Evolutionary conservation across 1,139 yeast species (phyloP), one percentile per base, ranked within the genome.

Genomic region (Yamadazyma kanchanaburiensis): DNA sequence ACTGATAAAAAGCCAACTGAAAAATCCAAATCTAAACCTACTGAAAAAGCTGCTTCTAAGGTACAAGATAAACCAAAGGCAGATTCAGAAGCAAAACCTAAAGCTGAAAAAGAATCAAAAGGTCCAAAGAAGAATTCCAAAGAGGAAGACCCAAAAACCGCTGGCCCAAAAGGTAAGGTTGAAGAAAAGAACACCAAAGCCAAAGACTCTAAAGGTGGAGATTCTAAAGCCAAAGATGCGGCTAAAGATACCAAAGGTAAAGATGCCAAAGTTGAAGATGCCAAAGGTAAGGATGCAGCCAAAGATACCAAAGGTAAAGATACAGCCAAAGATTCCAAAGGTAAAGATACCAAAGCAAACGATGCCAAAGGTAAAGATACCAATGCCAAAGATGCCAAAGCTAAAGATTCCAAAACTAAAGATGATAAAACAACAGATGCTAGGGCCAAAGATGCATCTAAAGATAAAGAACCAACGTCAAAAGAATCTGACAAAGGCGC

Each of bases 1-100:
- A 22, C 9, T n/a, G 12, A 11, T 5, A 27, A 27, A 8, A 23
- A 28, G 23, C 4, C 26, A 17, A 18, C n/a, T 21, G 25, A 11
- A 12, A 24, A 24, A 17, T 13, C 26, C 12, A 19, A 18, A 12
- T 11, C 27, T 17, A 17, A 27, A 17, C n/a, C n/a, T n/a, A n/a
- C n/a, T n/a, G n/a, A 11, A 5, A 15, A 14, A 22, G 12, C 14
- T 11, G 12, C 5, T 3, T 4, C 5, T 5, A 19, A 12, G n/a
- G n/a, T n/a, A n/a, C n/a, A n/a, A n/a, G n/a, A n/a, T n/a, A n/a
- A 21, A 4, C 8, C n/a, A 12, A 4, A 21, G 9, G 4, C 20
- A 8, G 20, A 18, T 18, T 18, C 23, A 7, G 11, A 21, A 9
- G 8, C 23, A 8, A n/a, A 21, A 21, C 7, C 23, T n/a, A 21